Base-by-base conservation (phyloP, 306 rosid species). In the Glycine soja region DNA sequence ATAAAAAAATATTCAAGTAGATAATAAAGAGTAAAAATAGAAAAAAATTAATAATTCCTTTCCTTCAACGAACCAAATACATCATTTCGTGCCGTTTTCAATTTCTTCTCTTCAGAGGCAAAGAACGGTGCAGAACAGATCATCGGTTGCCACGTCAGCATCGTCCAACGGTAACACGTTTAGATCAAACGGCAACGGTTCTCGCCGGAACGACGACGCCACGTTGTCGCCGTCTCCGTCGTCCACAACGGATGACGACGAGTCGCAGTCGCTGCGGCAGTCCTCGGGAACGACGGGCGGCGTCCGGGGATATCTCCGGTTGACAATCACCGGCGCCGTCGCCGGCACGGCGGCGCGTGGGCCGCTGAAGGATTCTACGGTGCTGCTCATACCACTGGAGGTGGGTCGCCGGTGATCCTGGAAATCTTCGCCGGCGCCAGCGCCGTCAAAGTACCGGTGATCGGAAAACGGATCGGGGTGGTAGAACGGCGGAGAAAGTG, bases 241-340 rank as follows among this genome's bases (percentile, higher is more conserved):
- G 47, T 88, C 94, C 1, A 92, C 84, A 4, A 92, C 97, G 7
- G 97, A 92, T 0, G 97, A 90, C 16, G 98, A 94, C 0, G 98
- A 94, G 42, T 91, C 98, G 74, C 98, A 94, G 84, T 92, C 97
- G 72, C 98, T 94, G 48, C 87, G 97, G 83, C 97, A 92, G 58
- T 94, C 98, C 70, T 90, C 97, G 0, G 97, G 93, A 4, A 83
- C 88, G 4, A 89, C 56, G 0, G 97, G 93, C 11, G 97, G 97
- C 0, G 93, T 81, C 43, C 93, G 79, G 0, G 94, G 93, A 16
- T 83, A 84, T 7, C 86, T 84, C 43, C 88, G 85, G 1, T 83
- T 14, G 2, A 76, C 32, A 1, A 77, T 8, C 2, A 34, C 6
- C 30, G 80, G 48, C 43, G 45, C 16, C 3, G 19, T 12, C 7